A percentile compares a stretch with the other conserved stretches of the same genome.
Evolutionary conservation across 23 red algal species (phyloP).

Genomic region (Chondrus crispus): DNA sequence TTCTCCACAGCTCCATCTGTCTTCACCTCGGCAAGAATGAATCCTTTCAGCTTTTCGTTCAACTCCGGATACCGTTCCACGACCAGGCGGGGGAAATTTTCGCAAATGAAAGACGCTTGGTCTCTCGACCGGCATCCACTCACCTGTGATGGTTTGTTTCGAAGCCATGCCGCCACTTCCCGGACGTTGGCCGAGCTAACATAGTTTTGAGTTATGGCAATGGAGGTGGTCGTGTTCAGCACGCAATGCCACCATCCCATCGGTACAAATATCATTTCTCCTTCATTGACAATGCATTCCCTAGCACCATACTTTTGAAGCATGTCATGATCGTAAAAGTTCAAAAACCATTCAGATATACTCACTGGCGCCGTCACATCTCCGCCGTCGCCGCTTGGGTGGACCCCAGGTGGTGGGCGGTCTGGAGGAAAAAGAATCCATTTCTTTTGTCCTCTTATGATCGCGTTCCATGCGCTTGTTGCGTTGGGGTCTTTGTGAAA

Average conservation of each 20-base stretch:
- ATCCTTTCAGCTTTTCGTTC: not conserved
- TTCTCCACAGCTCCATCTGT: too few species aligned
- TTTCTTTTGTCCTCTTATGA: constrained; percentile 45
- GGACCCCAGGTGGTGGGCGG: constrained; percentile 46
- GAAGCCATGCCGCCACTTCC: not conserved
- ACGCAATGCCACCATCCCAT: constrained; percentile 77
- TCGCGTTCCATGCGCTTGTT: constrained; percentile 73
- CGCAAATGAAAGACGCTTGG: not conserved
- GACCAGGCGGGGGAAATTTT: not conserved
- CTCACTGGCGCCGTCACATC: constrained; percentile 27
- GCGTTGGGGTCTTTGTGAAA: constrained; percentile 77
- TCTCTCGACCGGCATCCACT: not conserved
- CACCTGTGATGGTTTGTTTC: not conserved
- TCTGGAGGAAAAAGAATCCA: constrained; percentile 73
- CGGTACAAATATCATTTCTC: constrained; percentile 67
- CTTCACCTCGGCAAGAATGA: too few species aligned
- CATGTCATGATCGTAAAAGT: constrained; percentile 15
- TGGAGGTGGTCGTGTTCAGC: constrained; percentile 23
- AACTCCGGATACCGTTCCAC: not conserved
- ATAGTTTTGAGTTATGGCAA: constrained; percentile 72
- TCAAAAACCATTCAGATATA: constrained; percentile 68
- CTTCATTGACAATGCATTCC: not conserved
- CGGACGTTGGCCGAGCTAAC: not conserved
- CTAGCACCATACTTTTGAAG: not conserved
- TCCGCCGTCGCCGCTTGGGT: constrained; percentile 2